Evolutionary conservation across 139 green algal species (phyloP), one percentile per base, ranked within the genome.

Genomic region (Nannochloris sp.): DNA sequence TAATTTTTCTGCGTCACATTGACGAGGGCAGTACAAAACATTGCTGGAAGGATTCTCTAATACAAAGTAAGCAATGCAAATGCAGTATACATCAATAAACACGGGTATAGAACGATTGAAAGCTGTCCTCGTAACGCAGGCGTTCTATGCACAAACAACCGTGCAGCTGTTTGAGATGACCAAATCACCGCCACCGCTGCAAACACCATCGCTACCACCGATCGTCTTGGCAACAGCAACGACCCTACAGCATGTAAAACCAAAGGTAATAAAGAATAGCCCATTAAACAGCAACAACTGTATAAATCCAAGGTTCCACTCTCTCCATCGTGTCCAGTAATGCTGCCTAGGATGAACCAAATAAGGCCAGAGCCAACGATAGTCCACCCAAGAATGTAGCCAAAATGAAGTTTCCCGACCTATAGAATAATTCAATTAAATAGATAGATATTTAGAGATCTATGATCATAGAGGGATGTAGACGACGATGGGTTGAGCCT

Each of bases 391-490:
- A 97, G 71, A 54, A 97, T 90, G 53, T 97, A 81, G 10, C 91
- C 91, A 78, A 97, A 95, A 69, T 97, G 89, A 19, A 97, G 73
- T 67, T 96, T 96, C 42, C 84, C 90, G 46, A 84, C 82, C 87
- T 95, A 23, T 34, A 14, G 8, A 44, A 37, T 5, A 2, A 27
- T 19, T 25, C 54, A 5, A 15, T 8, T 10, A 29, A 7, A 15
- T 33, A 7, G 9, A 7, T 38, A n/a, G 57, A 64, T 55, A n/a
- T n/a, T n/a, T n/a, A n/a, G n/a, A n/a, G n/a, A n/a, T n/a, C n/a
- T n/a, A n/a, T n/a, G n/a, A n/a, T n/a, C n/a, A n/a, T n/a, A n/a
- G n/a, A n/a, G n/a, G n/a, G n/a, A n/a, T n/a, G n/a, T n/a, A n/a
- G n/a, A n/a, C n/a, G n/a, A n/a, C n/a, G n/a, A n/a, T n/a, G n/a